Base-by-base conservation (phyloP, 495 filamentous ascomycete species). In the Aspergillus asperescens region DNA sequence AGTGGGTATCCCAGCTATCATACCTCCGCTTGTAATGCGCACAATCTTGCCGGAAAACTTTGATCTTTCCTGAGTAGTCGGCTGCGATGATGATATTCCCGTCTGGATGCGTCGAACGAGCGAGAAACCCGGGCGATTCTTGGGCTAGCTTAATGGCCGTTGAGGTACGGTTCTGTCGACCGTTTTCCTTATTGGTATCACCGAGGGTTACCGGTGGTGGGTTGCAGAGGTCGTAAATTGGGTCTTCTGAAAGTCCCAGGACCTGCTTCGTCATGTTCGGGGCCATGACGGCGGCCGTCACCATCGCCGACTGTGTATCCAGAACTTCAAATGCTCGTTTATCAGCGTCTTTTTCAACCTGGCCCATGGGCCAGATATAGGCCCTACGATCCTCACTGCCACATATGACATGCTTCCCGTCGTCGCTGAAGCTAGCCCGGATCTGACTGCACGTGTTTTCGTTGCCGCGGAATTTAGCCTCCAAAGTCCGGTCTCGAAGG, bases 191-290 rank as follows among this genome's bases (percentile, higher is more conserved):
- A 15, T 91, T 87, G 28, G 84, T 75, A 53, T 81, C 87, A 28
- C 90, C 73, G 7, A 99, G 81, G 1, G 86, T 90, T 7, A 99
- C 81, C 0, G 90, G 92, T 7, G 92, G 92, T 8, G 93, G 93
- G 61, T 99, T 96, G 73, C 93, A 97, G 18, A 97, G 79, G 61
- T 96, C 91, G 65, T 89, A 99, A 25, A 99, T 79, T 7, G 92
- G 94, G 64, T 99, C 93, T 48, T 89, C 87, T 7, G 90, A 93
- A 27, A 78, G 73, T 13, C 84, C 83, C 0, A 99, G 76, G 2
- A 88, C 74, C 63, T 89, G 86, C 53, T 89, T 80, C 4, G 90
- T 88, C 50, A 79, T 81, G 1, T 79, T 79, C 0, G 93, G 94
- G 0, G 94, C 94, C 56, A 96, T 83, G 5, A 94, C 72, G 0